These are phyloP conservation scores for Circinella minor DNA, from an alignment of 371 early-diverging fungal species.

Conservation along the genomic window DNA sequence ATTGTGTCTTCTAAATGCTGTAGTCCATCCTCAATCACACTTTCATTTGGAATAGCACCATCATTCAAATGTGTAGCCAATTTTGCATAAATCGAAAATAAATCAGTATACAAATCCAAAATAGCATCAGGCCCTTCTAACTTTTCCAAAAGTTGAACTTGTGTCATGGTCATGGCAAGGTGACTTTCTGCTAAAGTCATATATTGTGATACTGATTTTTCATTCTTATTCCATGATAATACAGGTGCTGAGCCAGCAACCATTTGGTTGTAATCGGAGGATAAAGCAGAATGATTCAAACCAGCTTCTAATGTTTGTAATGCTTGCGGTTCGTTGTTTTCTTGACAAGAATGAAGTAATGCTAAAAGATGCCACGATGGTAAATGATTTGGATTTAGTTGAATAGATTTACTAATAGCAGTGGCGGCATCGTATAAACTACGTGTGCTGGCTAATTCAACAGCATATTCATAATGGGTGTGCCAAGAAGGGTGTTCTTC, in stretches of 20 bases:
- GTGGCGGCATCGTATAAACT: constrained; percentile 69
- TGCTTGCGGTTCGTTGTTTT: constrained; percentile 47
- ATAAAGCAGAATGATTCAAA: constrained; percentile 47
- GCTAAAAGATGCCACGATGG: constrained; percentile 88
- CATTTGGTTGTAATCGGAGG: constrained; percentile 28
- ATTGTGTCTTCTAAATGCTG: neutral
- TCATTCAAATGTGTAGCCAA: constrained; percentile 39
- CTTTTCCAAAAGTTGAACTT: constrained; percentile 30
- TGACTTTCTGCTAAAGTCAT: constrained; percentile 32
- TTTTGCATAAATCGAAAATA: constrained; percentile 67
- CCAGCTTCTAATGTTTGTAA: constrained; percentile 74
- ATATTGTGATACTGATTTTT: constrained; percentile 21
- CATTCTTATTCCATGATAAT: constrained; percentile 27
- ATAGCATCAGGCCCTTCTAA: constrained; percentile 57
- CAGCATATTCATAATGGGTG: constrained; percentile 75
- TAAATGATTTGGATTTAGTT: constrained; percentile 60
- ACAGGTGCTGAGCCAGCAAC: constrained; percentile 22
- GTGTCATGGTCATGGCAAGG: constrained; percentile 30
- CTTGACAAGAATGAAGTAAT: constrained; percentile 66
- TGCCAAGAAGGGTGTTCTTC: constrained; percentile 50
- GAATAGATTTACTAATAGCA: constrained; percentile 63
- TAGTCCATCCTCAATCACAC: neutral
- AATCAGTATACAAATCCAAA: constrained; percentile 53
- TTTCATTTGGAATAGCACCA: neutral
- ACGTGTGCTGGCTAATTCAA: constrained; percentile 79